Evolutionary conservation across 164 flowering plant species (phyloP), one percentile per base, ranked within the genome.

Genomic region (Magnolia changhungtana): DNA sequence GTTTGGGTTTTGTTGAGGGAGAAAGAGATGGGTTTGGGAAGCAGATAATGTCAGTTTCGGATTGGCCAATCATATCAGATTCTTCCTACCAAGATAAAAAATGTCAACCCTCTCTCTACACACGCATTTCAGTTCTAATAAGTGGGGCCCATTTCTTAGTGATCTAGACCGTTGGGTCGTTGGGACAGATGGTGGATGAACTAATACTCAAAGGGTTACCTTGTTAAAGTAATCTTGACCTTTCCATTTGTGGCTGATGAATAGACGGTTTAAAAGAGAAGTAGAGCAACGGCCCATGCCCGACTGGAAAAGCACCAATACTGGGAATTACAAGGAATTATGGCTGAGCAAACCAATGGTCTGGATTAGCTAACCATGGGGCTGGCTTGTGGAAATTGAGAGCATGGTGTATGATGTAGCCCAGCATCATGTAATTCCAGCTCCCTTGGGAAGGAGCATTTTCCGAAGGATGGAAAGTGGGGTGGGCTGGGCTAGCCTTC

Each of bases 1-100:
- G 45, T 24, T 58, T 2, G 8, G 7, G 8, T 59, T 29, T 51
- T 4, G 75, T 63, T 21, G 18, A 7, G 50, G 31, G 71, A 31
- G 49, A 67, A 14, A 24, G 29, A 4, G 65, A 6, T 31, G 21
- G 23, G 29, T 4, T 69, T 1, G 20, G 58, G 61, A 66, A 69
- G 52, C 11, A 77, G 84, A 82, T 82, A 79, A 82, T 77, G 84
- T 79, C 80, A 82, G 84, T 8, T 8, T 16, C 24, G 66, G 77
- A 79, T 71, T 76, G 67, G 67, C 78, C 80, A 72, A 78, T 75
- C 80, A 77, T 67, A 76, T 11, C 67, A 10, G 18, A 24, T 29
- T 19, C 67, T 50, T 31, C 9, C 18, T 11, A 7, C 11, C 13
- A 55, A 55, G 18, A 55, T 3, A 55, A 3, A 6, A 64, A 2